Conservation (phyloP, 2,329 filamentous ascomycete genomes). For the Nakataea oryzae region DNA sequence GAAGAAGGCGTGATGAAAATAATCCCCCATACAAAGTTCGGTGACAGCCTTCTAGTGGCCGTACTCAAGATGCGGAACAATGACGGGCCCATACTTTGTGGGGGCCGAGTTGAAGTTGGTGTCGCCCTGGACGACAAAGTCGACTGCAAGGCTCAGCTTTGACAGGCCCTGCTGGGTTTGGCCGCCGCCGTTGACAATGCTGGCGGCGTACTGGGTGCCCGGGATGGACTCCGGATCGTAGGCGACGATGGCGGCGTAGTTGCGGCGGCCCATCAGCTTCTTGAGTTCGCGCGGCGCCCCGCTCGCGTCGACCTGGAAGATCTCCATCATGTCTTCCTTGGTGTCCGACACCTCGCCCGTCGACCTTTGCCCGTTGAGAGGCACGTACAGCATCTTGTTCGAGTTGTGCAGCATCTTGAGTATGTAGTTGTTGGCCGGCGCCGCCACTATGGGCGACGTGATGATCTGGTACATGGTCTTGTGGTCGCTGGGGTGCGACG, state of each 20-base stretch:
- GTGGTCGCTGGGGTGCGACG: conserved; percentile 80
- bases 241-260: conserved; percentile 88
- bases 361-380: conserved; percentile 71
- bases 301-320: conserved; percentile 88
- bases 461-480: conserved; percentile 99
- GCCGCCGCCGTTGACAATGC: conserved; percentile 12
- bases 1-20: neutral
- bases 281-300: conserved; percentile 76
- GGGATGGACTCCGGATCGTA: conserved; percentile 75
- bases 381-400: conserved; percentile 84
- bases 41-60: conserved; percentile 35
- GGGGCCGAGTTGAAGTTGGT: conserved; percentile 62
- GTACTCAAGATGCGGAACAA: conserved; percentile 78
- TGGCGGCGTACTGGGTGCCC: conserved; percentile 14
- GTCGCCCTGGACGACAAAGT: conserved; percentile 95
- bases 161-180: conserved; percentile 41
- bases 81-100: conserved; percentile 94
- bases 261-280: conserved; percentile 85
- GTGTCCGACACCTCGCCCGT: conserved; percentile 74
- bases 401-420: conserved; percentile 84
- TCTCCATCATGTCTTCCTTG: conserved; percentile 99
- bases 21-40: conserved; percentile 3
- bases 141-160: conserved; percentile 79
- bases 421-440: conserved; percentile 74
- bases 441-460: conserved; percentile 82